phyloP scores from a whole-genome alignment of 1,284 basidiomycete species.

The Tilletia setariae region DNA sequence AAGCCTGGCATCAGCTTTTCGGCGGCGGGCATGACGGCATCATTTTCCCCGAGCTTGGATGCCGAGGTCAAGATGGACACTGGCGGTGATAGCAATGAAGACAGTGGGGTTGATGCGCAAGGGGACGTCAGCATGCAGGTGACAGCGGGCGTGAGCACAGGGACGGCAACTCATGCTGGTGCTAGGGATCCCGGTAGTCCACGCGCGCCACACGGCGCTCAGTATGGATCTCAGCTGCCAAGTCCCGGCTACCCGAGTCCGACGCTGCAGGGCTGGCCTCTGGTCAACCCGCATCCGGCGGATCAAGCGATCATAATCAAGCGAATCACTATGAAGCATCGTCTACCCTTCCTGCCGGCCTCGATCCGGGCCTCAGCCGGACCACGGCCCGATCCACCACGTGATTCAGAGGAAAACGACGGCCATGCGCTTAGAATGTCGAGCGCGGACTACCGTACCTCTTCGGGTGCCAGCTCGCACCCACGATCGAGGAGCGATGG shows the following conservation, averaged over 20 bases:
- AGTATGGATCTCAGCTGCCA: neutral
- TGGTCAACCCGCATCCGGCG: conserved; percentile 3
- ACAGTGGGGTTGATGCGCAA: neutral
- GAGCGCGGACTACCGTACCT: too few species aligned
- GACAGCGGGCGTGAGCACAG: neutral
- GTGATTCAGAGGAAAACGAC: neutral
- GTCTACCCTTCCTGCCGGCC: conserved; percentile 11
- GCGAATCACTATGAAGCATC: conserved; percentile 15
- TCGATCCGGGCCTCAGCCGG: conserved; percentile 7
- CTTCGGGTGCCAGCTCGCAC: neutral
- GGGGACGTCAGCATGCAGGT: neutral
- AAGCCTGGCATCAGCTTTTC: neutral
- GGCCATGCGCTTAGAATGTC: neutral
- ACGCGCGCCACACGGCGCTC: too few species aligned
- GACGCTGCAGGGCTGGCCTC: neutral
- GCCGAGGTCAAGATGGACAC: neutral
- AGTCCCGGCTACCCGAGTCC: neutral
- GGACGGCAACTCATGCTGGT: neutral
- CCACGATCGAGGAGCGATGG: neutral
- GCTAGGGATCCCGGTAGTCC: neutral
- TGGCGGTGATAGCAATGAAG: neutral
- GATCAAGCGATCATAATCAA: conserved; percentile 6
- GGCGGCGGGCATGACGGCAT: neutral
- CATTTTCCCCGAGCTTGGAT: neutral
- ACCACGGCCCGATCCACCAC: neutral